Base-by-base conservation (phyloP, 2,329 filamentous ascomycete species). In the Hirsutella thompsonii region DNA sequence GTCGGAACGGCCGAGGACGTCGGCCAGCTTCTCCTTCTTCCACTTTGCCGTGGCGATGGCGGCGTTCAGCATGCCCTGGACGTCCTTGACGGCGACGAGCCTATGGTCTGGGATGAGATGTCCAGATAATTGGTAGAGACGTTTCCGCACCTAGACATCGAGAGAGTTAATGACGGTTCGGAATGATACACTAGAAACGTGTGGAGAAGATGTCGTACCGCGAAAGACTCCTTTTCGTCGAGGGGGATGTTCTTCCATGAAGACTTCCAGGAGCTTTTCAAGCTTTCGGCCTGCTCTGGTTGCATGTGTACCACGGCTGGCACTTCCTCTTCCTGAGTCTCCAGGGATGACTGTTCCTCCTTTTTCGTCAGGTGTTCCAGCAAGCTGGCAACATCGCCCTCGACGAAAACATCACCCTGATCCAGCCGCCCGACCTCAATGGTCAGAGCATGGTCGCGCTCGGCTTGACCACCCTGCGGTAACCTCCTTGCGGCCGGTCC, bases 61-160 rank as follows among this genome's bases (percentile, higher is more conserved):
- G 6, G 23, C 23, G 6, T 26, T 11, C 34, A 84, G 59, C 39
- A 85, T 59, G 21, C 69, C 59, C 42, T 67, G 64, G 30, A 77
- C 66, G 8, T 70, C 79, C 39, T 59, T 61, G 45, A 77, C 67
- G 36, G 67, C 64, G 38, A 66, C 63, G 45, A 93, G 72, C 49
- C 74, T 71, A 37, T 75, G 67, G 60, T 95, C 90, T 14, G 83
- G 69, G 48, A 94, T 68, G 44, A 76, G 74, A 46, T 79, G 75
- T 45, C 86, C 85, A n/a, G 82, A 89, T 45, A 94, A 69, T 58
- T 92, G 83, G 58, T 82, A 77, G 46, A 88, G 66, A 44, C 86
- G 81, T 64, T 94, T 94, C 53, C 80, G 66, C 48, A 92, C 71
- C 89, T 95, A 26, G 6, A 11, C 23, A 49, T 20, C 11, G 34